Evolutionary conservation across 2,329 filamentous ascomycete genomes (phyloP).

Genomic region (Alternaria incomplexa): DNA sequence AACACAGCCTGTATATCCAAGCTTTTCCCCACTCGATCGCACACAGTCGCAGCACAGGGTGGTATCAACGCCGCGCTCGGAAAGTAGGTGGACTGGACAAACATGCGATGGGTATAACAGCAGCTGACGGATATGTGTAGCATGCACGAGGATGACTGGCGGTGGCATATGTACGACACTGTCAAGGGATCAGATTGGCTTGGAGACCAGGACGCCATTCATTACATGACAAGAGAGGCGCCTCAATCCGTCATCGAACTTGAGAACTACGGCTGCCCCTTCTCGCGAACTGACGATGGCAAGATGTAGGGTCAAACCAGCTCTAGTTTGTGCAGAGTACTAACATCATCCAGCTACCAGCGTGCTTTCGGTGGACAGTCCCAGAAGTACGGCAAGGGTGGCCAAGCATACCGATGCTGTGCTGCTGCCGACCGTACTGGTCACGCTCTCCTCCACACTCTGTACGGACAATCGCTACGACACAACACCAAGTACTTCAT

Average conservation of each 20-base stretch:
- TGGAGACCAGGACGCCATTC: constrained; percentile 95
- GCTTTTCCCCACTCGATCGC: constrained; percentile 83
- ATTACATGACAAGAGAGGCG: constrained; percentile 97
- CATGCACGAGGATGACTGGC: constrained; percentile 98
- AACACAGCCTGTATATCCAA: constrained; percentile 88
- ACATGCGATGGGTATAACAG: neutral
- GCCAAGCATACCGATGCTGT: constrained; percentile 96
- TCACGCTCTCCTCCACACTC: constrained; percentile 95
- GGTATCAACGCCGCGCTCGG: constrained; percentile 88
- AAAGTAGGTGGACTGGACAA: constrained; percentile 58
- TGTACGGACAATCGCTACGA: constrained; percentile 94
- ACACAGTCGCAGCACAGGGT: constrained; percentile 78
- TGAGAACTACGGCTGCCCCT: constrained; percentile 96
- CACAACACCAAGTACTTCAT: constrained; percentile 99
- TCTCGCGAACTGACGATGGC: constrained; percentile 94
- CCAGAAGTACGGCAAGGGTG: constrained; percentile 92
- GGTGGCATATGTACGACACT: constrained; percentile 99
- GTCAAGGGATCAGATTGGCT: constrained; percentile 98
- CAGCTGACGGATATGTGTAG: constrained; percentile 38
- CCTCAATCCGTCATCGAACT: constrained; percentile 91
- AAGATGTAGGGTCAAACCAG: constrained; percentile 69
- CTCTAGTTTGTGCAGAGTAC: neutral
- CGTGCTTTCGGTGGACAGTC: constrained; percentile 98
- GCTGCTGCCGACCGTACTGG: constrained; percentile 96
- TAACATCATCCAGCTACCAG: constrained; percentile 72